Base-by-base conservation (phyloP, 176 grass and related monocot species). In the Saccharum officinarum region DNA sequence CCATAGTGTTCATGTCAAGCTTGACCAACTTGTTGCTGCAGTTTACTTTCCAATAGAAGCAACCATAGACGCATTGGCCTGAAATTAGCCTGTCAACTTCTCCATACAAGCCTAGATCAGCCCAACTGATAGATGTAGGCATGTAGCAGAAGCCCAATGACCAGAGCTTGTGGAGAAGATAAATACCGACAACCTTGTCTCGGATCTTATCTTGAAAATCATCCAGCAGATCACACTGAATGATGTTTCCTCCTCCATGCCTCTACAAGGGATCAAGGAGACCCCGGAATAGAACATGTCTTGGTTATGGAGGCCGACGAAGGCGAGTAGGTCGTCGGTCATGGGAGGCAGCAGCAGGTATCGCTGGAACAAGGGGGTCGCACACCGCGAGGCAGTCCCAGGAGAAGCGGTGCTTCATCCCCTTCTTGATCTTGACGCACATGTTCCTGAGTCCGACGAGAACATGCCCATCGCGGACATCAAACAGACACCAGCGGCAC, bases 271-370 rank as follows among this genome's bases (percentile, higher is more conserved):
- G 23, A 74, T 7, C 5, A 83, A 55, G 28, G 37, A 50, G 23
- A 52, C 7, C 36, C 20, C 8, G 37, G 37, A 41, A 5, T 1
- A 1, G 34, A 10, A 0, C 18, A 11, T 0, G 9, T 31, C 1
- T 28, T 79, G 0, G 37, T 44, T 38, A 28, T 18, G 15, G 25
- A 66, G 25, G 39, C 25, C 2, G 47, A 59, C 66, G 33, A 54
- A 73, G 40, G 33, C 14, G 10, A 52, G 37, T 20, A 87, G 65
- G 0, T 87, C 71, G 17, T 76, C 26, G 14, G 80, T 15, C 18
- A 87, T 26, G 25, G 34, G 79, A 13, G 71, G 46, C 37, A 87
- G 86, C 46, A 76, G 12, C 7, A 76, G 28, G 86, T 69, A 69
- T 1, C 8, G 3, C 36, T 10, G 67, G 16, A 5, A 22, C 1